Conservation (phyloP, 176 grass and related monocot genomes). For the Ensete glaucum region DNA sequence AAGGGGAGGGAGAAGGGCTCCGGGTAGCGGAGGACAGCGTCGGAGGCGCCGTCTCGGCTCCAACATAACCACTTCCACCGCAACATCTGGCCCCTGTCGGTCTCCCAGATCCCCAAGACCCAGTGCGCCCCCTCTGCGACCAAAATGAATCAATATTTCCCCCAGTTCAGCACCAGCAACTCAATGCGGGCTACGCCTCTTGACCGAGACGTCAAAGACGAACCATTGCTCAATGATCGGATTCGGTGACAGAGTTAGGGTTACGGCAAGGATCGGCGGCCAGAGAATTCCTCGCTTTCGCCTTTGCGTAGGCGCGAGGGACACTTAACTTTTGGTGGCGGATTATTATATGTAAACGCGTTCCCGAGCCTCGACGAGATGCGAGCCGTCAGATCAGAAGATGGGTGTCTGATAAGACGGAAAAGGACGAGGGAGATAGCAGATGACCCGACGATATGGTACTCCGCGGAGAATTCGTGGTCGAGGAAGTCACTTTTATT, state of each 20-base stretch:
- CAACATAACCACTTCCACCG: constrained; percentile 3
- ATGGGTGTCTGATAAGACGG: too few species aligned
- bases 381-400: too few species aligned
- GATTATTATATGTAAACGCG: background rate
- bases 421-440: too few species aligned
- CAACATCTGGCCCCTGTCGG: background rate
- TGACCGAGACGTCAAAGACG: background rate
- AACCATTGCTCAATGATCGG: background rate
- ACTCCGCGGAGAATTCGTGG: too few species aligned
- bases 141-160: background rate
- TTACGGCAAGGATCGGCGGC: background rate
- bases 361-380: background rate
- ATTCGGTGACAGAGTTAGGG: background rate
- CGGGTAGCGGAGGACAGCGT: background rate
- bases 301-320: background rate
- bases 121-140: background rate
- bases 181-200: background rate
- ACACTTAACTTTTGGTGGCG: background rate
- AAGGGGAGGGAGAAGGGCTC: constrained; percentile 9
- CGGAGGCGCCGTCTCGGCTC: background rate
- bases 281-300: background rate
- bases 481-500: too few species aligned
- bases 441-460: too few species aligned
- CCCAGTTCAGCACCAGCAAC: background rate
- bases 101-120: background rate